Conservation (phyloP, 805 yeast species). For the Metschnikowia kunwiensis region DNA sequence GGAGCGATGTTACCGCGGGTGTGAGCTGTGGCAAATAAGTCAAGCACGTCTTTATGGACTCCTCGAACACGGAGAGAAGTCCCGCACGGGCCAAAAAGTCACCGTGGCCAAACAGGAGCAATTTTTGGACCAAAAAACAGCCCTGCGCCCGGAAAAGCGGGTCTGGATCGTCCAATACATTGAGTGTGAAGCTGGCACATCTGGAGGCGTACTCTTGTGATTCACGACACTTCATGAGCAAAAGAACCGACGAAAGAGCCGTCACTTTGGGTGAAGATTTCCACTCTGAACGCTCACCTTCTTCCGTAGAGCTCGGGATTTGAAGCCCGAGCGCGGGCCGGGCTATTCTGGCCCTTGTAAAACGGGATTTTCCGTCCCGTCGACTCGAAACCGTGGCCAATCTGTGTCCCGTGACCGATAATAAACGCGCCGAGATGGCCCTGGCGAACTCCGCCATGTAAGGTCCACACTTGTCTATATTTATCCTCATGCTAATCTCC, state of each 20-base stretch:
- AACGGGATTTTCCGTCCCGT: not conserved
- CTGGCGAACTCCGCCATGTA: constrained; percentile 1
- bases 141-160: constrained; percentile 28
- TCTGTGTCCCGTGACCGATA: constrained; percentile 2
- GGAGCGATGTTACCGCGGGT: constrained; percentile 20
- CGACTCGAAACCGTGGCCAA: constrained; percentile 5
- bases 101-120: constrained; percentile 12
- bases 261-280: constrained; percentile 23
- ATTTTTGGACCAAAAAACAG: constrained; percentile 18
- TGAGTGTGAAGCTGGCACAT: constrained; percentile 32
- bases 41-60: constrained; percentile 24
- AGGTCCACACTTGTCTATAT: not conserved
- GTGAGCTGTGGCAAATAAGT: constrained; percentile 28
- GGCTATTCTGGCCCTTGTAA: constrained; percentile 9
- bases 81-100: constrained; percentile 25
- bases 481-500: constrained; percentile 1
- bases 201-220: constrained; percentile 10
- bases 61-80: constrained; percentile 25
- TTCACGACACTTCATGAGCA: constrained; percentile 17
- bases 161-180: constrained; percentile 34
- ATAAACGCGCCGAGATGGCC: constrained; percentile 2
- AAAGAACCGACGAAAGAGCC: constrained; percentile 27
- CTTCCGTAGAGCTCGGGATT: constrained; percentile 16
- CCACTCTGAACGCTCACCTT: constrained; percentile 28
- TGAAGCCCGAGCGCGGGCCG: constrained; percentile 20